Evolutionary conservation across 2,329 filamentous ascomycete genomes (phyloP), one percentile per base, ranked within the genome.

Genomic region (Xenoacremonium recifei): DNA sequence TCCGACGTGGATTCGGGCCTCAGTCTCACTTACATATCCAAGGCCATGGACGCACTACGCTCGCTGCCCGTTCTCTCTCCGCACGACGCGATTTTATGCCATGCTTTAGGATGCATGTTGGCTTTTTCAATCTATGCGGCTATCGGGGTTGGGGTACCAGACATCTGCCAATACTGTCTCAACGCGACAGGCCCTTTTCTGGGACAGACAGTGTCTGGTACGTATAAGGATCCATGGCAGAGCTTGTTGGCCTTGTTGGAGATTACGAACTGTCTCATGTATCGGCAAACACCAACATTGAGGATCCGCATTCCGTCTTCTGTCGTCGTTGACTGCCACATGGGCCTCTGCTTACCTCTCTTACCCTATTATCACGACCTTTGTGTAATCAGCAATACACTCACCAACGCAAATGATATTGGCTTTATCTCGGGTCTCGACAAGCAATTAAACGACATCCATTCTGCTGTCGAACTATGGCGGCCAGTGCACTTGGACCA

Each of bases 351-450:
- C 19, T 16, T 39, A 4, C 37, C 37, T 10, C 19, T 39, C 4
- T 20, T 39, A 21, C 37, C 37, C 6, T 32, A 39, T 18, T 39
- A 31, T 21, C 18, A 39, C 17, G 37, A 39, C 16, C 37, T 39
- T 9, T 39, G 37, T 27, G 25, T 39, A 5, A 39, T 39, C 13
- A 39, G 25, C 37, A 39, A 31, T 20, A 20, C 25, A n/a, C 37
- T 39, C 9, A 15, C 25, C 17, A 31, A 21, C 9, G 19, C 27
- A n/a, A 32, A 17, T 16, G 25, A 39, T 10, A 4, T 6, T 6
- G 21, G 16, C 5, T 4, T 10, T 5, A 19, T 39, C 10, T 10
- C 15, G 12, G 9, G 9, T 13, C 21, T 39, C 12, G 15, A 32
- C 13, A 12, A 32, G 27, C 25, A 39, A 21, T 7, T 32, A 5